phyloP scores from a whole-genome alignment of 2,329 filamentous ascomycete genomes.

The Pseudogymnoascus sp. region DNA sequence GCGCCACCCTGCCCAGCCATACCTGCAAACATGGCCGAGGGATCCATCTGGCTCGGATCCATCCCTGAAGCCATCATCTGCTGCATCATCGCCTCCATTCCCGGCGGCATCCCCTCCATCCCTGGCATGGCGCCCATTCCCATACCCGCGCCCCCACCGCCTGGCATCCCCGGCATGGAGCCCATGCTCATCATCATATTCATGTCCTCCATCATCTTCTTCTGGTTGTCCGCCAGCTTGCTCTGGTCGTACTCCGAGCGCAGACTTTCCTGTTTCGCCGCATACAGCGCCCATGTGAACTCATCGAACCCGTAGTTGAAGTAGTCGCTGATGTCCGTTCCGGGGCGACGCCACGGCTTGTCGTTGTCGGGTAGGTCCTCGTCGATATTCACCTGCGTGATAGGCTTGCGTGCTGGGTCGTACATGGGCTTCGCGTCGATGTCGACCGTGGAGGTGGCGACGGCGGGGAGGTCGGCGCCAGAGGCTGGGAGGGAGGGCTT shows the following conservation, averaged over 20 bases:
- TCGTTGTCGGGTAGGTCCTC: conserved; percentile 53
- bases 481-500: conserved; percentile 29
- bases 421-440: conserved; percentile 76
- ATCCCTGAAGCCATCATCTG: conserved; percentile 59
- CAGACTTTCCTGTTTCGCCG: conserved; percentile 74
- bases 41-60: conserved; percentile 59
- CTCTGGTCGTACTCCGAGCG: conserved; percentile 66
- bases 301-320: conserved; percentile 99
- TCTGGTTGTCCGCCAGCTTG: conserved; percentile 52
- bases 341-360: conserved; percentile 91
- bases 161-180: conserved; percentile 37
- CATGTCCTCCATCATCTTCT: conserved; percentile 71
- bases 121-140: conserved; percentile 39
- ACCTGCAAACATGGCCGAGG: conserved; percentile 54
- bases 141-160: conserved; percentile 28
- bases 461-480: conserved; percentile 48
- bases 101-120: conserved; percentile 55
- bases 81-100: conserved; percentile 63
- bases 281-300: conserved; percentile 94
- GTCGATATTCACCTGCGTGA: conserved; percentile 68
- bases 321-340: conserved; percentile 90
- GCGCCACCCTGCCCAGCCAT: conserved; percentile 35
- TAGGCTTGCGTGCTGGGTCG: conserved; percentile 69
- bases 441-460: conserved; percentile 75
- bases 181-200: conserved; percentile 58